Base-by-base conservation (phyloP, 2,329 filamentous ascomycete species). In the Fusarium cicatricum region DNA sequence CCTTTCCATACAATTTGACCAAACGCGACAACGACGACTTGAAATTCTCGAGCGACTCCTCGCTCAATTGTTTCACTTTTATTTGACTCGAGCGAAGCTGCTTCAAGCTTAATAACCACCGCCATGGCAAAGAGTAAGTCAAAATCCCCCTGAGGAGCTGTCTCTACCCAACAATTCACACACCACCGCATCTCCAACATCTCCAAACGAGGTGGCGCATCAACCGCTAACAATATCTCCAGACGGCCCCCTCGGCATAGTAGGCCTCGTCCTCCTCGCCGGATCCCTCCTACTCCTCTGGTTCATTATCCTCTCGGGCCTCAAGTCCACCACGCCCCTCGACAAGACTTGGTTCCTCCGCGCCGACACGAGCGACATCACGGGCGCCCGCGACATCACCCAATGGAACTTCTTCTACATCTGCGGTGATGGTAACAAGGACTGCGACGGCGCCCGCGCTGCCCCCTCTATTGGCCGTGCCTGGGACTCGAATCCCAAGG, bases 351-450 rank as follows among this genome's bases (percentile, higher is more conserved):
- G 92, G 77, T 97, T 97, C 80, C 85, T 98, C 28, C 82, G 89
- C 71, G 91, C 91, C 68, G 84, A 90, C 71, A 97, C 93, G 1
- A 79, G 78, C 28, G 85, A 82, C 70, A 92, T 96, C 70, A 79
- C 83, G 3, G 87, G 88, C 41, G 88, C 91, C 11, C 85, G 88
- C 46, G 60, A 80, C 44, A 67, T 83, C 15, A 88, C 91, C 11
- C 88, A 94, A 77, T 98, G 94, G 94, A 96, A 92, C 31, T 96
- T 90, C 77, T 95, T 96, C 81, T 88, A 90, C 74, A 80, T 96
- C 58, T 96, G 93, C 77, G 85, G 87, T 46, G 79, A 79, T 26
- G 78, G 77, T 58, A 85, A 87, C 71, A 80, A 79, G 45, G 77
- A 90, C 75, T 97, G 92, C 76, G 83, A 86, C 56, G 69, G 69